phyloP scores from a whole-genome alignment of 306 rosid genomes.

The apple (Malus domestica) region ASM211411v1 NC_041791.1:32131501-32132000 shows the following conservation, averaged over 20 bases:
- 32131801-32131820: no score
- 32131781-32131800: neutral
- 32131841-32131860: no score
- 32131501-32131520: neutral
- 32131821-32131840: neutral
- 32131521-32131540: constrained; percentile 5
- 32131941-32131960: no score
- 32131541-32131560: constrained; percentile 26
- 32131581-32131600: constrained; percentile 7
- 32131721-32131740: constrained; percentile 15
- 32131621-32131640: constrained; percentile 13
- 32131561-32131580: constrained; percentile 13
- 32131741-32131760: neutral
- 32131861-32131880: no score
- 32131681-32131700: constrained; percentile 20
- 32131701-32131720: constrained; percentile 19
- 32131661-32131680: constrained; percentile 5
- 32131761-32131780: neutral
- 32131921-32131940: no score
- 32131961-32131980: no score
- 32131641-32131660: constrained; percentile 27
- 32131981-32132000: no score
- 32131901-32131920: no score
- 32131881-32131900: no score
- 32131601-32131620: constrained; percentile 15